Evolutionary conservation across 805 yeast species (phyloP).

Genomic region (Hermanozyma aechmeae): DNA sequence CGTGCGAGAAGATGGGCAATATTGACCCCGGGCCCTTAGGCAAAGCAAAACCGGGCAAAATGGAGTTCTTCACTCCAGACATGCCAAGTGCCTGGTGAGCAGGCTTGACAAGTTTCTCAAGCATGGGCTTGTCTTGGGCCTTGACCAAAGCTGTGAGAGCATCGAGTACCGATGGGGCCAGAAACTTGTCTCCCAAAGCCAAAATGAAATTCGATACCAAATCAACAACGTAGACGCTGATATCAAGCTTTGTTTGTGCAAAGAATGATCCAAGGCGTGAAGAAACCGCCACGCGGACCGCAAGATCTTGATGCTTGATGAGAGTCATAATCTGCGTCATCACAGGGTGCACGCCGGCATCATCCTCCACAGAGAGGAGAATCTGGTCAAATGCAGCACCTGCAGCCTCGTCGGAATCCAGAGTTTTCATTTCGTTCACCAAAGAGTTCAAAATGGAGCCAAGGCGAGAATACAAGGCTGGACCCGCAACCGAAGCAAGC

Average conservation of each 20-base stretch:
- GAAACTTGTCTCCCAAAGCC: conserved; percentile 64
- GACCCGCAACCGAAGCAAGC: conserved; percentile 83
- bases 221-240: conserved; percentile 64
- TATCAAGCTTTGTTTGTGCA: conserved; percentile 54
- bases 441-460: conserved; percentile 67
- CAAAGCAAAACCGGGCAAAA: conserved; percentile 62
- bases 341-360: conserved; percentile 75
- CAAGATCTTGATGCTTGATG: conserved; percentile 66
- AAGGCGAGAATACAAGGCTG: conserved; percentile 65
- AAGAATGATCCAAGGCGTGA: conserved; percentile 69
- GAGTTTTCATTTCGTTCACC: conserved; percentile 21
- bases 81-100: conserved; percentile 62
- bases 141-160: conserved; percentile 60
- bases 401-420: too few relatives aligned
- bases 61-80: conserved; percentile 55
- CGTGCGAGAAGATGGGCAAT: conserved; percentile 87
- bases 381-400: conserved; percentile 56
- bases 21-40: conserved; percentile 83
- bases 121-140: conserved; percentile 62
- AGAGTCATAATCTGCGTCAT: conserved; percentile 71
- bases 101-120: conserved; percentile 75
- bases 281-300: conserved; percentile 53
- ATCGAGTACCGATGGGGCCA: conserved; percentile 53
- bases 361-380: conserved; percentile 63
- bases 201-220: conserved; percentile 62